Percentiles rank a stretch among this genome's conserved stretches.
Evolutionary conservation across 495 filamentous ascomycete genomes (phyloP).

Genomic region (Sporormia fimetaria): DNA sequence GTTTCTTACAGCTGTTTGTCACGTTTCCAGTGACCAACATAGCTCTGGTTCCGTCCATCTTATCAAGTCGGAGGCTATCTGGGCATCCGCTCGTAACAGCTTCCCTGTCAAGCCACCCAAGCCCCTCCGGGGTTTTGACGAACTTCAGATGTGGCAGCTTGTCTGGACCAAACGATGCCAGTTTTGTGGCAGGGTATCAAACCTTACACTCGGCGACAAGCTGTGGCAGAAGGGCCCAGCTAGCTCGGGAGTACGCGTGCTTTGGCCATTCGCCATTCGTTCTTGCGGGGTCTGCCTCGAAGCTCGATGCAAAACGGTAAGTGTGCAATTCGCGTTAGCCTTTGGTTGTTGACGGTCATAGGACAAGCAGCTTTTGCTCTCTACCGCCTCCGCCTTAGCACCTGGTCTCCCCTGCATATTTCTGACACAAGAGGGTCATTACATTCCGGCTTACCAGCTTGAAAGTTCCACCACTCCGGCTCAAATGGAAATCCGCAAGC

Average conservation of each 20-base stretch:
- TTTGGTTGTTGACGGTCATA: conserved; percentile 26
- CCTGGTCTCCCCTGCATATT: conserved; percentile 54
- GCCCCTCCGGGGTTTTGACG: conserved; percentile 43
- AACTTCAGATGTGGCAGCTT: conserved; percentile 54
- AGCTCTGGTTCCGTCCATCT: conserved; percentile 21
- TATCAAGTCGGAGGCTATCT: conserved; percentile 44
- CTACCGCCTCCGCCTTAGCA: conserved; percentile 43
- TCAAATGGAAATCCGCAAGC: conserved; percentile 45
- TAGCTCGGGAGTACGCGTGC: conserved; percentile 37
- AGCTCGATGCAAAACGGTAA: conserved; percentile 48
- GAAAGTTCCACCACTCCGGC: conserved; percentile 39
- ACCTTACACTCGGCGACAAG: conserved; percentile 22
- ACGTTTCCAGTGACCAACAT: conserved; percentile 25
- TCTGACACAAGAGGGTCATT: conserved; percentile 45
- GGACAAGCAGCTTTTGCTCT: conserved; percentile 56
- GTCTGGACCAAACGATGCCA: conserved; percentile 44
- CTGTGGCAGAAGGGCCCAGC: conserved; percentile 45
- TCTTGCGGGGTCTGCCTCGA: conserved; percentile 53
- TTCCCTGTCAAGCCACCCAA: conserved; percentile 46
- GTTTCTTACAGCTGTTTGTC: conserved; percentile 36
- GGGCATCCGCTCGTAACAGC: conserved; percentile 46
- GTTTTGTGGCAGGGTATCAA: conserved; percentile 37
- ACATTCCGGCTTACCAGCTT: conserved; percentile 42
- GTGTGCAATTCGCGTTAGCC: conserved; percentile 6
- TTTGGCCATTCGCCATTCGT: conserved; percentile 57